Percentiles rank a stretch among this genome's conserved stretches.
Evolutionary conservation across 1,284 basidiomycete species (phyloP).

Genomic region (Quambalaria eucalypti): DNA sequence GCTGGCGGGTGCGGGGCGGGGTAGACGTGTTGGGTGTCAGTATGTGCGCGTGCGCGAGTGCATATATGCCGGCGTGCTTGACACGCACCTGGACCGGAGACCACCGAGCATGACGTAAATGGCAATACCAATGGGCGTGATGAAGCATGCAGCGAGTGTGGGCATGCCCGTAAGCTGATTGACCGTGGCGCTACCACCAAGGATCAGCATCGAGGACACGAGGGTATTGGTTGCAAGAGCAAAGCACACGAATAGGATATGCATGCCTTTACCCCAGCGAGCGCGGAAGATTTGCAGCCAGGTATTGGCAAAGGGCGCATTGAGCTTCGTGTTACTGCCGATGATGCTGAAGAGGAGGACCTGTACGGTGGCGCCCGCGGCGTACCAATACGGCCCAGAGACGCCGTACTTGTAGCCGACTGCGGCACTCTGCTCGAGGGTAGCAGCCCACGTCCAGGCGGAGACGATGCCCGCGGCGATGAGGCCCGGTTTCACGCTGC

Average conservation of each 20-base stretch:
- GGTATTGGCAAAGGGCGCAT: conserved; percentile 56
- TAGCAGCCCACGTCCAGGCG: conserved; percentile 49
- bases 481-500: conserved; percentile 63
- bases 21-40: conserved; percentile 6
- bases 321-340: conserved; percentile 55
- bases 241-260: conserved; percentile 70
- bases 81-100: background rate
- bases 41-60: background rate
- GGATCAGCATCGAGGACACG: conserved; percentile 37
- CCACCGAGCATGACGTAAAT: conserved; percentile 42
- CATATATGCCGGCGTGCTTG: no score
- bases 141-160: conserved; percentile 29
- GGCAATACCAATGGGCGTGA: conserved; percentile 38
- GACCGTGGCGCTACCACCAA: conserved; percentile 39
- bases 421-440: conserved; percentile 56
- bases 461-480: conserved; percentile 79
- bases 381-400: conserved; percentile 16
- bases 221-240: conserved; percentile 60
- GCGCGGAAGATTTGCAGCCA: conserved; percentile 60
- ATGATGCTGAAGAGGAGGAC: conserved; percentile 57
- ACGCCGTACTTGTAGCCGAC: conserved; percentile 69
- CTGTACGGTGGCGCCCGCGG: conserved; percentile 54
- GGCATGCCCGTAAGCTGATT: conserved; percentile 54
- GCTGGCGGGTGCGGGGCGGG: conserved; percentile 36
- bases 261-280: conserved; percentile 67